These are phyloP conservation scores for Trichoderma parareesei DNA, from an alignment of 495 filamentous ascomycete species.

Conservation along the genomic window DNA sequence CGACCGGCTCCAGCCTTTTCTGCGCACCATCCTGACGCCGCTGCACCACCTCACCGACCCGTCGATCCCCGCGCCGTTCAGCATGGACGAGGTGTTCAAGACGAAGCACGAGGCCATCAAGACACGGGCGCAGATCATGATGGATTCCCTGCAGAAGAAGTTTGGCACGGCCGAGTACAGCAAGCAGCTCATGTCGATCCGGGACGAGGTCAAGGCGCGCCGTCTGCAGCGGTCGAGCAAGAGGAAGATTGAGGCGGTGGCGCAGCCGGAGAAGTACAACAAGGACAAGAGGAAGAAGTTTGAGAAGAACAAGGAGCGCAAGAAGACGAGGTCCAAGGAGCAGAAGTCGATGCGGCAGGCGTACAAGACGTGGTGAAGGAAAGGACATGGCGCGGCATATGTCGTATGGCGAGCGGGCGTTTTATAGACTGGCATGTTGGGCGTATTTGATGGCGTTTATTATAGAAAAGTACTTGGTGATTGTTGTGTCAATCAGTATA, in stretches of 20 bases:
- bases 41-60: conserved; percentile 78
- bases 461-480: not conserved
- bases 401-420: conserved; percentile 11
- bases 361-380: conserved; percentile 14
- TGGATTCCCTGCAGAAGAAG: conserved; percentile 70
- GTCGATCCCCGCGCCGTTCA: conserved; percentile 58
- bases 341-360: conserved; percentile 64
- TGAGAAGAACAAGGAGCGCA: conserved; percentile 74
- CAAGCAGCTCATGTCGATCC: conserved; percentile 55
- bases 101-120: conserved; percentile 58
- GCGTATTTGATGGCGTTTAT: not conserved
- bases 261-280: conserved; percentile 67
- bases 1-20: conserved; percentile 48
- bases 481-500: conserved; percentile 3
- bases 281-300: conserved; percentile 76
- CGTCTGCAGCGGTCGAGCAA: conserved; percentile 69
- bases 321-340: conserved; percentile 66
- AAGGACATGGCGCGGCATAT: not conserved
- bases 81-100: conserved; percentile 57
- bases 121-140: conserved; percentile 58
- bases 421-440: not conserved
- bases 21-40: conserved; percentile 65
- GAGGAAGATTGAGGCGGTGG: conserved; percentile 76
- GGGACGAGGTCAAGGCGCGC: conserved; percentile 56
- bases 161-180: conserved; percentile 76